Percentiles rank a stretch among this genome's conserved stretches.
Evolutionary conservation across 2,329 filamentous ascomycete species (phyloP).

Genomic region (Xylariaceae sp.): DNA sequence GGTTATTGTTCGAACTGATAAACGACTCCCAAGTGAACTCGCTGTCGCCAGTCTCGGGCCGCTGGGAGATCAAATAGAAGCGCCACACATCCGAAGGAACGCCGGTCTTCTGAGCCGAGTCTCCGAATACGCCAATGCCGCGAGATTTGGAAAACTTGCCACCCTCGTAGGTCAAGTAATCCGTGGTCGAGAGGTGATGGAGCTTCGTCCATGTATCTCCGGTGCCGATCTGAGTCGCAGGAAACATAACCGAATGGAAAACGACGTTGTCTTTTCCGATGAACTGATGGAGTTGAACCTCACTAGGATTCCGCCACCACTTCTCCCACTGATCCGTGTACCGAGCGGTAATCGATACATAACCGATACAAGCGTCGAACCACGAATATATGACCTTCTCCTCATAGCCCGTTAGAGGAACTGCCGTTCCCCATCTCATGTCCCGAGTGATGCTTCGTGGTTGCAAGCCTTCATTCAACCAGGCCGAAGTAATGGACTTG

Average conservation of each 20-base stretch:
- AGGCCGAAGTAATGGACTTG: constrained; percentile 17
- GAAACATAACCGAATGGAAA: constrained; percentile 18
- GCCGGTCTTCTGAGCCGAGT: constrained; percentile 17
- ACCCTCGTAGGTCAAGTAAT: constrained; percentile 18
- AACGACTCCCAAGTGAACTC: constrained; percentile 18
- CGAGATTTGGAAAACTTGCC: constrained; percentile 19
- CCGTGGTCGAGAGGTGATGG: constrained; percentile 17
- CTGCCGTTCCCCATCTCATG: constrained; percentile 16
- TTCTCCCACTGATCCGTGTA: constrained; percentile 19
- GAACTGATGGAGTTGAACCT: constrained; percentile 19
- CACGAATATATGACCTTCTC: constrained; percentile 18
- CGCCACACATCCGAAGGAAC: constrained; percentile 17
- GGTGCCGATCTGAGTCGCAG: constrained; percentile 18
- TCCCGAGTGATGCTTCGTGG: constrained; percentile 17
- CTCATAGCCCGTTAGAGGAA: constrained; percentile 15
- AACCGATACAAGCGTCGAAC: constrained; percentile 19
- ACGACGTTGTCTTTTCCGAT: constrained; percentile 19
- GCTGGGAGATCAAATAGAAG: constrained; percentile 14
- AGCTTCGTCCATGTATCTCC: constrained; percentile 15
- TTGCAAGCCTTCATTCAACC: constrained; percentile 16
- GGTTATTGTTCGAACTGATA: constrained; percentile 13
- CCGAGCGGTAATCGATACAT: constrained; percentile 17
- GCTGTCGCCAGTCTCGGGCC: constrained; percentile 13
- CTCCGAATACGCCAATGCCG: constrained; percentile 15
- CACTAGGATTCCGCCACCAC: constrained; percentile 18